Evolutionary conservation across 805 yeast genomes (phyloP).

Genomic region (Kregervanrija pseudodelftensis): DNA sequence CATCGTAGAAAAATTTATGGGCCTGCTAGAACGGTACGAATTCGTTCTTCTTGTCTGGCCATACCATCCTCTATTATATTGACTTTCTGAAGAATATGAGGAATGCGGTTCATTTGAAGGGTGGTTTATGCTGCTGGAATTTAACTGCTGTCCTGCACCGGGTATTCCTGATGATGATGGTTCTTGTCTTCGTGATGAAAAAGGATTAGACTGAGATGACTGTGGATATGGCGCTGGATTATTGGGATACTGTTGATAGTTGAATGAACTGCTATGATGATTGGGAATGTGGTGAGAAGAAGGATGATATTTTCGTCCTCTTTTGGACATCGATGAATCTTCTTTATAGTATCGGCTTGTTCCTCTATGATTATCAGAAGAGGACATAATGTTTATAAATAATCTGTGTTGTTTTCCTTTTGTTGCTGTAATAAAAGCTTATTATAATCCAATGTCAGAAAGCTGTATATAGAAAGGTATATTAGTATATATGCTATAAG

Average conservation of each 20-base stretch:
- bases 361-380: constrained; percentile 3
- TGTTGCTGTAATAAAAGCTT: too few species aligned
- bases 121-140: neutral
- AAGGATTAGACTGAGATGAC: constrained; percentile 20
- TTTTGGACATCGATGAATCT: constrained; percentile 11
- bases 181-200: constrained; percentile 24
- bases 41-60: too few species aligned
- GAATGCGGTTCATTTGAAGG: neutral
- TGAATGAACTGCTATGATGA: constrained; percentile 7
- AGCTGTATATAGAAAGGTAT: too few species aligned
- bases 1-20: too few species aligned
- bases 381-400: too few species aligned
- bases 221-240: constrained; percentile 15
- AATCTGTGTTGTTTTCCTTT: too few species aligned
- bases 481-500: too few species aligned
- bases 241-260: constrained; percentile 7
- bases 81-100: constrained; percentile 4
- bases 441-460: too few species aligned
- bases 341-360: constrained; percentile 19
- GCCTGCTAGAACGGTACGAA: too few species aligned
- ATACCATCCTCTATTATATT: too few species aligned
- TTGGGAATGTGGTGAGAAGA: constrained; percentile 8
- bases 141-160: neutral
- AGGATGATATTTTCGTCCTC: constrained; percentile 18
- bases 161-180: constrained; percentile 4